phyloP scores from a whole-genome alignment of 768 basidiomycete species.

The Boletellus ananas region DNA sequence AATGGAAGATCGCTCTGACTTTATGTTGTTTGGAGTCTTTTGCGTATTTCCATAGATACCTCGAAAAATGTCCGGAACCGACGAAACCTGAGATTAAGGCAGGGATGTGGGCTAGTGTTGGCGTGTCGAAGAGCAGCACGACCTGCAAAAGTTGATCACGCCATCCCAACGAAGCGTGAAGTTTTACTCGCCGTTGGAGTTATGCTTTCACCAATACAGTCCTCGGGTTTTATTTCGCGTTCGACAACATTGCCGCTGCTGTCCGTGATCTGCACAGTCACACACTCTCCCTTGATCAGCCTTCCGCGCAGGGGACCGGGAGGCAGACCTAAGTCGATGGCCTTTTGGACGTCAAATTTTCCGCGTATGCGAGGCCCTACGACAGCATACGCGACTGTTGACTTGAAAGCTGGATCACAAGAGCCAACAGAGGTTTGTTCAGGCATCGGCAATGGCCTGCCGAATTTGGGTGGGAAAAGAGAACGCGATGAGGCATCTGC shows the following conservation, averaged over 20 bases:
- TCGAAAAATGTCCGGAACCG: constrained; percentile 44
- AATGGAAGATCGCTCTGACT: constrained; percentile 58
- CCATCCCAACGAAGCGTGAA: not conserved
- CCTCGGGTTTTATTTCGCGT: constrained; percentile 55
- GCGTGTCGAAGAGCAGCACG: constrained; percentile 68
- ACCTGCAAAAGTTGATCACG: constrained; percentile 36
- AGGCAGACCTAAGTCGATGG: constrained; percentile 60
- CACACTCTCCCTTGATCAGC: constrained; percentile 60
- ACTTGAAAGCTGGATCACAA: constrained; percentile 19
- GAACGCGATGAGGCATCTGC: constrained; percentile 7
- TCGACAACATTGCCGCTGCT: constrained; percentile 39
- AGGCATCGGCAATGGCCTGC: constrained; percentile 20
- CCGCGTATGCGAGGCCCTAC: constrained; percentile 53
- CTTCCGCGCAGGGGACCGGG: constrained; percentile 52
- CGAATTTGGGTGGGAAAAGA: constrained; percentile 16
- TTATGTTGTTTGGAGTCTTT: constrained; percentile 40
- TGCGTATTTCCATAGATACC: constrained; percentile 43
- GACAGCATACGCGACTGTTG: constrained; percentile 48
- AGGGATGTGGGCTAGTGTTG: constrained; percentile 54
- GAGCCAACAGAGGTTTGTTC: constrained; percentile 17
- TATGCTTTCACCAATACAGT: constrained; percentile 54
- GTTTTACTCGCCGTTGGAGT: constrained; percentile 40
- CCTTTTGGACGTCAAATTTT: constrained; percentile 71
- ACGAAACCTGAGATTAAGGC: constrained; percentile 47
- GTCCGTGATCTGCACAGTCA: constrained; percentile 53